Evolutionary conservation across 106 monocot genomes (phyloP), one percentile per base, ranked within the genome.

Genomic region (Triglochin maritima): DNA sequence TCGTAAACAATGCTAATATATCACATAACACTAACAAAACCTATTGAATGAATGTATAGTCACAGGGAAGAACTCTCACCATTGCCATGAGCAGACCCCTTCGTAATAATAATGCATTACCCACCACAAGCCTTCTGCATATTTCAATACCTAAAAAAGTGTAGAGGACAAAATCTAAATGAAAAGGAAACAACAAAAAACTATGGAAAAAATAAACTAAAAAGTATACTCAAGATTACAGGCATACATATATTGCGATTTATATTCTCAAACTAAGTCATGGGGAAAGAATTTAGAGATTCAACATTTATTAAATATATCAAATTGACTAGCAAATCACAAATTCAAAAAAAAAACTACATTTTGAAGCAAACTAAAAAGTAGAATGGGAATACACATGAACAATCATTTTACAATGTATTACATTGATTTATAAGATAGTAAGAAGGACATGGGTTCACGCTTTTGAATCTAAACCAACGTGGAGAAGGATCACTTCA

Each of bases 101-200:
- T 95, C 94, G 67, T 95, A 95, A 67, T 95, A 95, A 81, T 95
- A 95, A 71, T 85, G 90, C 94, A 95, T 95, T 45, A 95, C 94
- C 94, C 94, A 95, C 68, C 94, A 95, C 69, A 95, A 77, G 59
- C 94, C 94, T 85, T 95, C 94, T 4, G 90, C 77, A 62, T 90
- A 95, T 60, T 65, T 83, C 10, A 85, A 50, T 59, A 87, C 91
- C 91, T 92, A 71, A 62, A 65, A 47, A 72, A 71, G 49, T 1
- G 66, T 17, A 66, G 50, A 41, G 59, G 68, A 71, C 6, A 56
- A 44, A 44, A 12, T 47, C 13, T 8, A 5, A 66, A 42, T 52
- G 4, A 41, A 11, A 52, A 55, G 68, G 68, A 68, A 13, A 5
- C 14, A 50, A 49, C 3, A 9, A 50, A 66, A 50, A 66, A 66